A percentile compares a stretch with the other conserved stretches of the same genome.
Conservation (phyloP, 768 basidiomycete species). For the Pholiota conissans region DNA sequence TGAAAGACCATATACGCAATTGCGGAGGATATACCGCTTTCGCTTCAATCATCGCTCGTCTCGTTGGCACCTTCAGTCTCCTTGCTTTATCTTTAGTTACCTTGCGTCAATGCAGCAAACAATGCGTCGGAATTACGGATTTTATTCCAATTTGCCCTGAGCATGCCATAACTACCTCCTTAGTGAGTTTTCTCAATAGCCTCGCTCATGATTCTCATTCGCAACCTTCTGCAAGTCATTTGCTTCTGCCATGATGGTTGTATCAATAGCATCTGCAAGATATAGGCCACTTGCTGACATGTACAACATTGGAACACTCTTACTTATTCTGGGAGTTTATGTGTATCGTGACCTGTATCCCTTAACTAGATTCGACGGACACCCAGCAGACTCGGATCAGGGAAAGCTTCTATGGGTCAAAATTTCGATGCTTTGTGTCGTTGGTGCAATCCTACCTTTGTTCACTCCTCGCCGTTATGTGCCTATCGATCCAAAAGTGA, state of each 20-base stretch:
- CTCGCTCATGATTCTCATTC: background rate
- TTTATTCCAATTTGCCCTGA: background rate
- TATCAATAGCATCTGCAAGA: slow-evolving; percentile 30
- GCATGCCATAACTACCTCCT: background rate
- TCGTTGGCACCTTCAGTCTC: background rate
- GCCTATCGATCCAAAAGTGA: slow-evolving; percentile 49
- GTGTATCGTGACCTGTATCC: slow-evolving; percentile 43
- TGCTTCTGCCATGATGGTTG: slow-evolving; percentile 34
- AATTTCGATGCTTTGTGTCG: slow-evolving; percentile 39
- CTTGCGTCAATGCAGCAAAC: background rate
- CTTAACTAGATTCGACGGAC: slow-evolving; percentile 26
- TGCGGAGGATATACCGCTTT: background rate
- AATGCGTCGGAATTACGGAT: background rate
- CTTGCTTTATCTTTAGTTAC: background rate
- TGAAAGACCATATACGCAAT: background rate
- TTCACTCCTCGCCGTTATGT: slow-evolving; percentile 49
- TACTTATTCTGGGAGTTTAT: slow-evolving; percentile 42
- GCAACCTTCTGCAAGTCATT: slow-evolving; percentile 1
- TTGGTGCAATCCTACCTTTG: slow-evolving; percentile 49
- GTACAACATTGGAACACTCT: slow-evolving; percentile 25
- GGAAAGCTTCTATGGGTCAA: slow-evolving; percentile 51
- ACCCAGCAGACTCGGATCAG: slow-evolving; percentile 43
- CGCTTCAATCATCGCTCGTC: background rate
- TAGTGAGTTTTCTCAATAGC: background rate
- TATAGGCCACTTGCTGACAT: slow-evolving; percentile 24